Base-by-base conservation (phyloP, 257 asterid species). In the Scutellaria baicalensis region DNA sequence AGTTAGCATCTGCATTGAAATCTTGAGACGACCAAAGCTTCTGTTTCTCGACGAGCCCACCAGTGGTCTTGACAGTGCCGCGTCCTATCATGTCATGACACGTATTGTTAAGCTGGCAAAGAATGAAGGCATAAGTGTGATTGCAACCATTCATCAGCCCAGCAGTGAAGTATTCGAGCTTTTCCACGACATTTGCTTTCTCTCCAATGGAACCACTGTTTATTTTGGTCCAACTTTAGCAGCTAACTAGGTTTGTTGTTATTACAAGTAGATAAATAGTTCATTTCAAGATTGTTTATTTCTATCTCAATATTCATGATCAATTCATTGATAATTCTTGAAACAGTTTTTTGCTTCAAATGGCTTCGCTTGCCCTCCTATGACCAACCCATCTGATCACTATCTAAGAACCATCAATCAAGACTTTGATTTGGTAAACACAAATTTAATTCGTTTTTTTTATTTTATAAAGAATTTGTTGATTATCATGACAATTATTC, bases 1-100 rank as follows among this genome's bases (percentile, higher is more conserved):
- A 49, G 79, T 84, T 1, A 82, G 84, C 69, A 80, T 85, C 63
- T 82, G 85, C 75, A 71, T 82, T 5, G 86, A 80, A 45, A 68
- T 83, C 1, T 55, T 85, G 47, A 77, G 82, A 3, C 72, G 83
- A 2, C 86, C 90, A 4, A 78, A 79, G 62, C 82, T 85, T 14
- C 73, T 85, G 43, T 85, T 83, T 18, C 86, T 81, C 27, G 91
- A 85, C 54, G 88, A 83, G 54, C 88, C 91, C 0, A 85, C 88
- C 0, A 85, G 85, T 40, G 91, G 91, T 2, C 56, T 85, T 14
- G 88, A 83, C 48, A 79, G 91, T 55, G 91, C 88, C 3, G 83
- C 86, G 17, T 78, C 88, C 8, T 85, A 59, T 38, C 80, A 82
- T 69, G 85, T 85, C 0, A 79, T 85, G 84, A 80, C 54, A 20